phyloP scores from a whole-genome alignment of 2,329 filamentous ascomycete genomes.

The Aspergillus latus region DNA sequence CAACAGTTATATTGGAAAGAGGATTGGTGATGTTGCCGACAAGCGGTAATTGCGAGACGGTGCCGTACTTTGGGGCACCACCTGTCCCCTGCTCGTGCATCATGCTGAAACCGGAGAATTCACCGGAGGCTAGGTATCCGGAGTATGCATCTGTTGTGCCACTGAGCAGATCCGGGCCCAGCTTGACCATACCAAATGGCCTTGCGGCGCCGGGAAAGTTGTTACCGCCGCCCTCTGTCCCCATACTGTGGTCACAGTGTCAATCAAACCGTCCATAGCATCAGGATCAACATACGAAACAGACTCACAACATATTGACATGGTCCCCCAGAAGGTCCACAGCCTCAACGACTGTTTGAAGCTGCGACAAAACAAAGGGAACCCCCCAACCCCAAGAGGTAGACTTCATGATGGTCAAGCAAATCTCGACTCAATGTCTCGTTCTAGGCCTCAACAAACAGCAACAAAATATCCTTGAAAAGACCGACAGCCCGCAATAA shows the following conservation, averaged over 20 bases:
- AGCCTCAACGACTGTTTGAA: constrained; percentile 15
- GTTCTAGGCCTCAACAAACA: not conserved
- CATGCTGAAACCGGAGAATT: constrained; percentile 62
- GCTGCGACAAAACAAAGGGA: constrained; percentile 18
- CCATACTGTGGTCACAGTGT: constrained; percentile 23
- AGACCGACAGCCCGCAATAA: not conserved
- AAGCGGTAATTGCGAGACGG: constrained; percentile 61
- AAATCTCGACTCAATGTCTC: not conserved
- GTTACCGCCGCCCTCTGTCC: constrained; percentile 39
- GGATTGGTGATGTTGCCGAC: constrained; percentile 55
- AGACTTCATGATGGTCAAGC: constrained; percentile 11
- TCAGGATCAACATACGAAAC: not conserved
- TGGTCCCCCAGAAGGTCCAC: constrained; percentile 25
- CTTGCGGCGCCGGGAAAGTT: constrained; percentile 45
- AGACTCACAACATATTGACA: constrained; percentile 33
- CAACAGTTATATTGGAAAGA: constrained; percentile 56
- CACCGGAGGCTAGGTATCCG: constrained; percentile 46
- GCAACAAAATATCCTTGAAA: not conserved
- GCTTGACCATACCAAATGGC: constrained; percentile 47
- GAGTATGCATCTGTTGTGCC: constrained; percentile 42
- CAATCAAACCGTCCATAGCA: not conserved
- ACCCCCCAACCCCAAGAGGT: constrained; percentile 3
- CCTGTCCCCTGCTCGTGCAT: constrained; percentile 68
- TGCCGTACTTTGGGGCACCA: constrained; percentile 69
- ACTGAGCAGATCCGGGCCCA: constrained; percentile 43